Evolutionary conservation across 1,284 basidiomycete genomes (phyloP), one percentile per base, ranked within the genome.

Genomic region (Volvariella volvacea): DNA sequence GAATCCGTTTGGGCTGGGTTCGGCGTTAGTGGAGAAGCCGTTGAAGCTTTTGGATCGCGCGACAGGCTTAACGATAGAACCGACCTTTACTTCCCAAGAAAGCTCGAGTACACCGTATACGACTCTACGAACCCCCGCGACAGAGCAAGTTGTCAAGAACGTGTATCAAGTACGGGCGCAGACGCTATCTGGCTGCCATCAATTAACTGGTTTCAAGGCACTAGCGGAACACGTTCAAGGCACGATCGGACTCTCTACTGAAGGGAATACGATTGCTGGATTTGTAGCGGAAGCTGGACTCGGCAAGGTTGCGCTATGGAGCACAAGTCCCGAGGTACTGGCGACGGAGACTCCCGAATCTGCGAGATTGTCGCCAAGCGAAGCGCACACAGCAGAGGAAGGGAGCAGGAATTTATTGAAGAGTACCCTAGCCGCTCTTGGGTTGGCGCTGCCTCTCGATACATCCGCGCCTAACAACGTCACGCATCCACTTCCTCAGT

Each of bases 311-410:
- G 58, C 79, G 1, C 63, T 89, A 4, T 85, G 79, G 71, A 73
- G 74, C 2, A 68, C 78, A 0, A 82, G 79, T 53, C 68, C 83
- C 16, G 88, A 89, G 56, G 78, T 78, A 52, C 69, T 81, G 2
- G 55, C 77, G 30, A 56, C 65, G 43, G 61, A 64, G 41, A 69
- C 73, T 22, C 68, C 69, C 7, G 66, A 65, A 3, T 52, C 62
- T n/a, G 57, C 66, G 15, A 61, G 67, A 15, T 47, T 55, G 3
- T 45, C 54, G 17, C 54, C 61, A 14, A 60, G 59, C 39, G 63
- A 59, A 9, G 44, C 70, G 19, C 50, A 59, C 17, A 50, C 60
- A 15, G 63, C 67, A 41, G 72, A 76, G 43, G 56, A 57, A 15
- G 47, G 52, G 16, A 62, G 74, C 8, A 55, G 58, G 33, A 54